Conservation (phyloP, 768 basidiomycete species). For the Calocera viscosa region DNA sequence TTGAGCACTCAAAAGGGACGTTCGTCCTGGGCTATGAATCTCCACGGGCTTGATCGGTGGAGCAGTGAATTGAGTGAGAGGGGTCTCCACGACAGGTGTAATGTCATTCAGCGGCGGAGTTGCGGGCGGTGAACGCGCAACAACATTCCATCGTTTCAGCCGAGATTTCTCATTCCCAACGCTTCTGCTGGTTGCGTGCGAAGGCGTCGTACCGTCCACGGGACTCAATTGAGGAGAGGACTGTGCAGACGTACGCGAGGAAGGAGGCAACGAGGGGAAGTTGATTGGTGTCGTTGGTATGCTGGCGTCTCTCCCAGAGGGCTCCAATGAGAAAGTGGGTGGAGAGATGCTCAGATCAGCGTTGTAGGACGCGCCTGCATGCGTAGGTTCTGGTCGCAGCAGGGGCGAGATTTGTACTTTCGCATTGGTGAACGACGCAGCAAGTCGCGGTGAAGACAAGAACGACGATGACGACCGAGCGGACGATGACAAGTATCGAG, state of each 20-base stretch:
- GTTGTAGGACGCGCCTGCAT: constrained; percentile 32
- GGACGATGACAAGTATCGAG: constrained; percentile 22
- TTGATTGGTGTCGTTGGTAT: neutral
- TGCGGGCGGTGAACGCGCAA: constrained; percentile 7
- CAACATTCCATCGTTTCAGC: neutral
- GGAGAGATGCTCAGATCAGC: neutral
- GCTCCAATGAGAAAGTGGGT: neutral
- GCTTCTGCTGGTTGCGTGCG: neutral
- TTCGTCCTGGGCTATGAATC: neutral
- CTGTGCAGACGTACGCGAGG: neutral
- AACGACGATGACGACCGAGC: constrained; percentile 13
- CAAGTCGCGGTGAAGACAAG: constrained; percentile 16
- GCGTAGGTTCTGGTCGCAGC: constrained; percentile 40
- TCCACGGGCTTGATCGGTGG: neutral
- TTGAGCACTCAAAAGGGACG: neutral
- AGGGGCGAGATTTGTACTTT: constrained; percentile 48
- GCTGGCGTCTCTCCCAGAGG: neutral
- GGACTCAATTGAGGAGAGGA: neutral
- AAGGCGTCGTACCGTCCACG: neutral
- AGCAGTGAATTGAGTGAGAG: neutral
- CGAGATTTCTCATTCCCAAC: neutral
- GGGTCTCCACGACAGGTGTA: constrained; percentile 1
- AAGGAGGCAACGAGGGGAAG: neutral
- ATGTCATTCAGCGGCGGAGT: neutral
- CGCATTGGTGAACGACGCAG: constrained; percentile 32